Percentiles rank a stretch among this genome's conserved stretches.
Evolutionary conservation across 345 rosid species (phyloP).

Genomic region (Arabis alpina): DNA sequence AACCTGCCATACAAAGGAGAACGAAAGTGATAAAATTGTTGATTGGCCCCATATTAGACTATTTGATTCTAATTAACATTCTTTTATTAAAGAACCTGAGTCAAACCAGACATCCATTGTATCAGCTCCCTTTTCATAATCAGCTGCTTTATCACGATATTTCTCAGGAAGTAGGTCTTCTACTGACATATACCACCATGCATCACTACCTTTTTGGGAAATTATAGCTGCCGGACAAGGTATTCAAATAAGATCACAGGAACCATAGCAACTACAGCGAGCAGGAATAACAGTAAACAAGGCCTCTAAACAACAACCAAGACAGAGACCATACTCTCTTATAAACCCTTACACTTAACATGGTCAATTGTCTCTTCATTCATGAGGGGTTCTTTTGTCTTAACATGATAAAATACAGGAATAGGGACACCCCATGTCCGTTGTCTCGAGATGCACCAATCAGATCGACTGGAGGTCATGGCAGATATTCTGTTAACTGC

Average conservation of each 20-base stretch:
- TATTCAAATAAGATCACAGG: conserved; percentile 23
- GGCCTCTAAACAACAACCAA: conserved; percentile 17
- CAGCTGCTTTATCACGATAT: conserved; percentile 69
- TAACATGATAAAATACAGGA: conserved; percentile 83
- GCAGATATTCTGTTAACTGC: conserved; percentile 88
- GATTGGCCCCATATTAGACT: neutral
- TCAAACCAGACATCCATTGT: conserved; percentile 99
- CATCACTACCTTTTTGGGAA: conserved; percentile 84
- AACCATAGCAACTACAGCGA: conserved; percentile 14
- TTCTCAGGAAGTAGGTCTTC: conserved; percentile 84
- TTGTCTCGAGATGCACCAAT: conserved; percentile 98
- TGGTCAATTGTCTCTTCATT: conserved; percentile 83
- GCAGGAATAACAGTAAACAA: neutral
- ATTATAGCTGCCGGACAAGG: conserved; percentile 64
- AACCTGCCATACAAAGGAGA: conserved; percentile 53
- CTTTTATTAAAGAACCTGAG: conserved; percentile 60
- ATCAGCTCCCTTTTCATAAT: conserved; percentile 89
- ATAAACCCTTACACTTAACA: conserved; percentile 67
- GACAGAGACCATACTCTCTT: conserved; percentile 8
- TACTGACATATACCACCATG: conserved; percentile 96
- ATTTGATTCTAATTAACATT: neutral
- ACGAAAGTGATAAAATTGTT: conserved; percentile 26
- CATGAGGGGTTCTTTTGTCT: conserved; percentile 87
- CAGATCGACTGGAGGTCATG: conserved; percentile 92
- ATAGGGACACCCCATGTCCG: conserved; percentile 98